phyloP scores from a whole-genome alignment of 2,329 filamentous ascomycete species.

The Fusarium praegraminearum region DNA sequence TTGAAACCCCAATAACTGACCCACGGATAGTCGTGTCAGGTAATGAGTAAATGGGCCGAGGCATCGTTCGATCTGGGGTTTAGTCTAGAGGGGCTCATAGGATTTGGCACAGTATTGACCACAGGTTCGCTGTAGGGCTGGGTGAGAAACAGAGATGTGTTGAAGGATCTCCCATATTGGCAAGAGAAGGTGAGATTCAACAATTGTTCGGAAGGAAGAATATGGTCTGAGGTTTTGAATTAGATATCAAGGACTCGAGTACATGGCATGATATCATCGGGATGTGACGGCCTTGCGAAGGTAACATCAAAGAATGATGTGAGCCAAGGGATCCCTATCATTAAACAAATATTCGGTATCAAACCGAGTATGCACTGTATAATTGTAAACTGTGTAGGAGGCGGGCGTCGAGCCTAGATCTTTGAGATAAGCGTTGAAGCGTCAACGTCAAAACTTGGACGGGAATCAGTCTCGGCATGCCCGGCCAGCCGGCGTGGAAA shows the following conservation, averaged over 20 bases:
- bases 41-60: conserved; percentile 40
- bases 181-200: conserved; percentile 15
- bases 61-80: conserved; percentile 41
- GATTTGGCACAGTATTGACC: not conserved
- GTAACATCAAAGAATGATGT: conserved; percentile 20
- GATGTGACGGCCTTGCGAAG: conserved; percentile 16
- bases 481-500: conserved; percentile 32
- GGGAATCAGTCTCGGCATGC: conserved; percentile 24
- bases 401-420: conserved; percentile 14
- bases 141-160: not conserved
- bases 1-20: conserved; percentile 1
- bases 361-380: conserved; percentile 22
- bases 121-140: conserved; percentile 38
- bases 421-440: conserved; percentile 34
- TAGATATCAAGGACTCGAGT: not conserved
- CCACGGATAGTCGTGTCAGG: conserved; percentile 29
- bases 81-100: conserved; percentile 7
- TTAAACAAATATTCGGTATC: conserved; percentile 1
- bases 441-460: conserved; percentile 4
- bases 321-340: conserved; percentile 1
- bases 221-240: conserved; percentile 17
- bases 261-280: conserved; percentile 33
- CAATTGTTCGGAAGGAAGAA: conserved; percentile 9
- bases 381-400: not conserved
- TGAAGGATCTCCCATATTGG: conserved; percentile 6